Evolutionary conservation across 108 stramenopile species (phyloP), one percentile per base, ranked within the genome.

Genomic region (Cylindrotheca closterium): DNA sequence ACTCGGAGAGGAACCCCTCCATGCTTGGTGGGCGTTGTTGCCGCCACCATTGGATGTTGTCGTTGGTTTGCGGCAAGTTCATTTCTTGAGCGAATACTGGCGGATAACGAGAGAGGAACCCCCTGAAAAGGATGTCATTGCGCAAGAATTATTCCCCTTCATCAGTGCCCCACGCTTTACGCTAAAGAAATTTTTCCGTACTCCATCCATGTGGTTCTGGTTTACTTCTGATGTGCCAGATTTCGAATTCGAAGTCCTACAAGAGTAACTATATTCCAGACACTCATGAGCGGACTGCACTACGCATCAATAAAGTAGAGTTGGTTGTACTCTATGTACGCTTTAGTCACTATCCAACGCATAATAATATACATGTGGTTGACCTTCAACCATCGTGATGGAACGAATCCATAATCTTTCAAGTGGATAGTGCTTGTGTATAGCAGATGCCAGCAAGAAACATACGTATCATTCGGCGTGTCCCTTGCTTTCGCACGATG

Each of bases 31-130:
- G 88, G 84, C 83, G 1, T 30, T 86, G 23, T 63, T 89, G 24
- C 85, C 85, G 3, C 85, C 85, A 30, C 88, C 88, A 18, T 49
- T 89, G 29, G 83, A 89, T 71, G 82, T 89, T 8, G 79, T 89
- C 5, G 85, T 89, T 23, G 85, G 88, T 17, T 60, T 89, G 47
- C 73, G 88, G 27, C 88, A 89, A 26, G 84, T 89, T 1, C 88
- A 89, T 48, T 89, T 84, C 46, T 70, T 89, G 24, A 68, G 73
- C 18, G 80, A 86, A 60, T 89, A 79, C 62, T 83, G 82, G 79
- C 55, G 78, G 30, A 58, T 75, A 3, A 57, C 68, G 21, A 51
- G 88, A 31, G 84, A 72, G 0, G 71, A 79, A 22, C 53, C 65
- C 1, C 69, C 73, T 31, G 67, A 85, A 32, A 76, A 79, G 57